Evolutionary conservation across 768 basidiomycete genomes (phyloP), one percentile per base, ranked within the genome.

Genomic region (Pleurotus giganteus): DNA sequence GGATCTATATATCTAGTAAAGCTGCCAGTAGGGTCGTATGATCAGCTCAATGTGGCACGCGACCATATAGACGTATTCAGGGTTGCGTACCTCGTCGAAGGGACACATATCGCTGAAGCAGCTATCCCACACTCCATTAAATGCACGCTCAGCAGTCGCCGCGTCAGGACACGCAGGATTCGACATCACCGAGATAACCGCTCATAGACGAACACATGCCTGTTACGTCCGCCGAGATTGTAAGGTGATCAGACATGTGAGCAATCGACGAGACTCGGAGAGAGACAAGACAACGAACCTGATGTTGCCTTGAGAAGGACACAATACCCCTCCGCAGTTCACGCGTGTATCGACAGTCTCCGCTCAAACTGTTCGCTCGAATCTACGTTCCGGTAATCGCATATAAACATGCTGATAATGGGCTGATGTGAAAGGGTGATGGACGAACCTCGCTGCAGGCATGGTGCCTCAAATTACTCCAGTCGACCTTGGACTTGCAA

Each of bases 71-170:
- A n/a, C n/a, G n/a, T n/a, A n/a, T n/a, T n/a, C n/a, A n/a, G n/a
- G n/a, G n/a, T n/a, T 21, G n/a, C 66, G 53, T 62, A 92, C 93
- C 87, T 98, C 95, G 69, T 99, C 97, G 68, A 98, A 99, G 7
- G 97, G 96, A 58, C 96, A 73, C 4, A 95, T 98, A 67, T 98
- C 97, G 32, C 81, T 86, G 71, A 91, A 94, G 69, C 96, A 99
- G 61, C 91, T 94, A 65, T 94, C 94, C 89, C 91, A 99, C 29
- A 96, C 96, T 67, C 97, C 91, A 60, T 98, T 97, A 43, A 98
- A 95, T 1, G 86, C 94, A 55, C 81, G 80, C 67, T 94, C 93
- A 11, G 95, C 96, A 23, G 88, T 75, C 4, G 78, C 89, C 34
- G 76, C 69, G 63, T 88, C 82, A 1, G 86, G 85, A 65, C 95